phyloP scores from a whole-genome alignment of 1,139 yeast species.

The Saccharomyces hybrid region DNA sequence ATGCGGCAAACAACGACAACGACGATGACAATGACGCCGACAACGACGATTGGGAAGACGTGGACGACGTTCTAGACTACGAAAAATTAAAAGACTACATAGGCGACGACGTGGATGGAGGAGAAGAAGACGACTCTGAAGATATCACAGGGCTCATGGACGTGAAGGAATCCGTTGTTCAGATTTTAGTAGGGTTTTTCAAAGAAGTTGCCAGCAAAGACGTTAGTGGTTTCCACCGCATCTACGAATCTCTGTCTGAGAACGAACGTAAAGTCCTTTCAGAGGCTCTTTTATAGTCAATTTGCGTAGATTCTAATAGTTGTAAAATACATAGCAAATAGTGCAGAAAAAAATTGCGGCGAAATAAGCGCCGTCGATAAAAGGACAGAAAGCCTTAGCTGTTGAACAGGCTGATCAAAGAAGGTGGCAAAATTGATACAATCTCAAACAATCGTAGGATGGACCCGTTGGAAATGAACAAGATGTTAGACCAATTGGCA shows the following conservation, averaged over 20 bases:
- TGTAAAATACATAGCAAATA: neutral
- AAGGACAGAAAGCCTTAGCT: neutral
- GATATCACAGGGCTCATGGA: slow-evolving; percentile 22
- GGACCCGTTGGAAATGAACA: slow-evolving; percentile 1
- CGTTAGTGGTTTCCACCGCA: slow-evolving; percentile 45
- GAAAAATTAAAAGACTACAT: slow-evolving; percentile 50
- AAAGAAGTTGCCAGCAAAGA: slow-evolving; percentile 51
- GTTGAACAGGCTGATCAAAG: neutral
- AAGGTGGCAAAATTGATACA: neutral
- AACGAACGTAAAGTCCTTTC: slow-evolving; percentile 51
- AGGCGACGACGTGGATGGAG: slow-evolving; percentile 30
- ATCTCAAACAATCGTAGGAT: neutral
- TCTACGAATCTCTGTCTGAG: slow-evolving; percentile 46
- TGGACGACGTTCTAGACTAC: slow-evolving; percentile 58
- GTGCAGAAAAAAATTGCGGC: neutral
- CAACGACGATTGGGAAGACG: slow-evolving; percentile 75
- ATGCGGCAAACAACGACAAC: slow-evolving; percentile 26
- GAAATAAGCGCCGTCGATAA: neutral
- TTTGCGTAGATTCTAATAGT: neutral
- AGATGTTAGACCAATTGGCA: slow-evolving; percentile 10
- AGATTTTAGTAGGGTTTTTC: slow-evolving; percentile 52
- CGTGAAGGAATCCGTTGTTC: slow-evolving; percentile 30
- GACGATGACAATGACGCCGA: slow-evolving; percentile 25
- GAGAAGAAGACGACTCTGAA: slow-evolving; percentile 30
- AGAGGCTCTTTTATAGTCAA: slow-evolving; percentile 34